Evolutionary conservation across 2,329 filamentous ascomycete species (phyloP), one percentile per base, ranked within the genome.

Genomic region (Fusarium algeriense): DNA sequence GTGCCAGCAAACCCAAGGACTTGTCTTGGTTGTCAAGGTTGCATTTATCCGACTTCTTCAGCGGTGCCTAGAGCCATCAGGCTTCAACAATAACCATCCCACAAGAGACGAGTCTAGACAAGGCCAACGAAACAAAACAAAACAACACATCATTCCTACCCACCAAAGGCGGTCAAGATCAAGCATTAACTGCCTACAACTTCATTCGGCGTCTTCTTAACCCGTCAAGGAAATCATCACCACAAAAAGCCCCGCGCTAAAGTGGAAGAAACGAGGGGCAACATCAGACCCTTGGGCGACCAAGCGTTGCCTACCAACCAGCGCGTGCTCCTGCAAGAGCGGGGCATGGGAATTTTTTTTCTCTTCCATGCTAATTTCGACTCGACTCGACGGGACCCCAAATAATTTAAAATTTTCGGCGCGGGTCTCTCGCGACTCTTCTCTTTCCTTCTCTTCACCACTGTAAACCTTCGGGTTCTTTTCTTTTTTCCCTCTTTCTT

Each of bases 341-440:
- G 73, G 73, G 73, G 73, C 72, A 64, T 67, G 46, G 64, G 40
- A 60, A 64, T 59, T 70, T 72, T 62, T 70, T 69, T 70, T 41
- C 32, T 48, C 67, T 52, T 32, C 53, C 26, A 46, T 60, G 52
- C 56, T 59, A 68, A 60, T 70, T 72, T 72, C 69, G 66, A 69
- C 60, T 71, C 55, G 55, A 66, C 61, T 48, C 38, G 63, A 65
- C 44, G 40, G 28, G 55, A 56, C 64, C 64, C 70, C 70, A 58
- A 67, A 69, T 64, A 68, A 67, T 67, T 67, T 67, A 63, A 67
- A 75, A 56, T 57, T 74, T 75, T 75, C 46, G 60, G 67, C 70
- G 70, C 63, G 67, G 70, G 66, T 73, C 67, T 50, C 62, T 67
- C 58, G 70, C 55, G 62, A 64, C 57, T 61, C 41, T 67, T 54